phyloP scores from a whole-genome alignment of 2,329 filamentous ascomycete species.

The Botrytis sinoallii region DNA sequence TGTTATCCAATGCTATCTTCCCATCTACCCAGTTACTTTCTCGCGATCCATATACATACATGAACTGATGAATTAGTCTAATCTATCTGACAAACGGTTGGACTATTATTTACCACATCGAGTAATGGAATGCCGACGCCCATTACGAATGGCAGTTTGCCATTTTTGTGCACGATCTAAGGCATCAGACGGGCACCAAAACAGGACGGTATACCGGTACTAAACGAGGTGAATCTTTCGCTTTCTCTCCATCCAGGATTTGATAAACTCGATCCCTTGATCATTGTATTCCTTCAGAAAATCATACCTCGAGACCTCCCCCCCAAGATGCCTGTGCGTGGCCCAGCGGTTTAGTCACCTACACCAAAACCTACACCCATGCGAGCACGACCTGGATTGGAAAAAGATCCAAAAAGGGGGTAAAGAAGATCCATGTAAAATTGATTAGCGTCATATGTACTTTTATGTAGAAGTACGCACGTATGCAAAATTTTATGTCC shows the following conservation, averaged over 20 bases:
- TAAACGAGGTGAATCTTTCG: slow-evolving; percentile 5
- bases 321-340: slow-evolving; percentile 6
- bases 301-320: not conserved
- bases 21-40: not conserved
- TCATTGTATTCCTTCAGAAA: slow-evolving; percentile 4
- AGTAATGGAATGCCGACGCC: not conserved
- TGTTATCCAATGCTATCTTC: not conserved
- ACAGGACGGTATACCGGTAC: not conserved
- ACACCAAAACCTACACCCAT: slow-evolving; percentile 10
- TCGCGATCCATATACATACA: not conserved
- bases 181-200: not conserved
- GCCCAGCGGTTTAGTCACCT: slow-evolving; percentile 13
- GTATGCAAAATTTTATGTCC: not conserved
- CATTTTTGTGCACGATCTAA: not conserved
- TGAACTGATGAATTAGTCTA: not conserved
- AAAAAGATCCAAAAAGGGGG: slow-evolving; percentile 14
- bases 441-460: not conserved
- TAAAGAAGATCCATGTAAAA: not conserved
- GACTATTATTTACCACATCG: not conserved
- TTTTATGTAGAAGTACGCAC: not conserved
- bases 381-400: slow-evolving; percentile 7
- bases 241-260: not conserved
- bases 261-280: slow-evolving; percentile 5
- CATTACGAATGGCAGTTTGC: not conserved
- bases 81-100: not conserved